Percentiles rank a stretch among this genome's conserved stretches.
Evolutionary conservation across 2,329 filamentous ascomycete genomes (phyloP).

Genomic region (Phialophora verrucosa): DNA sequence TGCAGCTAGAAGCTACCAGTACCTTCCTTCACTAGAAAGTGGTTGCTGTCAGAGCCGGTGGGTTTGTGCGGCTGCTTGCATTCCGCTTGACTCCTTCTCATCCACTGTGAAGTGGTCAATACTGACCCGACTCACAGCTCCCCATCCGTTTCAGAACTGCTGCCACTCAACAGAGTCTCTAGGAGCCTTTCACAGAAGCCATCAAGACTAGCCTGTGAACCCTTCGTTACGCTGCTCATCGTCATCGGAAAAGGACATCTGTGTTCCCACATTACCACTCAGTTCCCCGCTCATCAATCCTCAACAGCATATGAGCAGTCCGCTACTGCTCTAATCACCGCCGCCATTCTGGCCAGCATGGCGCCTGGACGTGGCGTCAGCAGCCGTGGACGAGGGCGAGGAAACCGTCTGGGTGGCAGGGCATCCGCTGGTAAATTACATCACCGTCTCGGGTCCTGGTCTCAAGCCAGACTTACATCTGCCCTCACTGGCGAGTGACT

Average conservation of each 20-base stretch:
- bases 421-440: slow-evolving; percentile 1
- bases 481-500: neutral
- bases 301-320: neutral
- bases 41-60: neutral
- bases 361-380: neutral
- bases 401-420: neutral
- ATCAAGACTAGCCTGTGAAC: neutral
- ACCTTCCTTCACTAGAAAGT: neutral
- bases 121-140: neutral
- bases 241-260: neutral
- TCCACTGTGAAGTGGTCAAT: neutral
- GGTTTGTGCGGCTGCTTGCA: neutral
- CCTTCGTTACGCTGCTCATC: neutral
- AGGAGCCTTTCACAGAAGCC: neutral
- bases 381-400: slow-evolving; percentile 8
- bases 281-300: neutral
- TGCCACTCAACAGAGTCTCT: neutral
- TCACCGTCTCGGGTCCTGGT: neutral
- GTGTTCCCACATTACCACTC: neutral
- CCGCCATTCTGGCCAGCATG: neutral
- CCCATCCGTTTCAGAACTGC: neutral
- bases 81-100: neutral
- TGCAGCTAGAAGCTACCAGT: neutral
- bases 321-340: neutral
- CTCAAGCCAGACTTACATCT: neutral